Base-by-base conservation (phyloP, 1,284 basidiomycete species). In the Papiliotrema fonsecae region DNA sequence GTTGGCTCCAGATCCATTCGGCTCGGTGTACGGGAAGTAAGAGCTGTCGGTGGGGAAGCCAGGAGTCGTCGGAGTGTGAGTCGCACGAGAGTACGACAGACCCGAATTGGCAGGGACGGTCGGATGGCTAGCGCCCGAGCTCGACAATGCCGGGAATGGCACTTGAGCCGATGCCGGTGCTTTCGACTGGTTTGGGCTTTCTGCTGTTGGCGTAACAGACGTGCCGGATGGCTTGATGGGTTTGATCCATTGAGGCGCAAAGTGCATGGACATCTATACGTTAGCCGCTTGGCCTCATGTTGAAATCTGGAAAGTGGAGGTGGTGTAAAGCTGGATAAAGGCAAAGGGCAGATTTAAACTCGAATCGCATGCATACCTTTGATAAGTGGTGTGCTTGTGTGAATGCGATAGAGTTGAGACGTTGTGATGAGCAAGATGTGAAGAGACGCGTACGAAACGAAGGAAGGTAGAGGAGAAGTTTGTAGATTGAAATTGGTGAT, bases 31-130 rank as follows among this genome's bases (percentile, higher is more conserved):
- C 37, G 77, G 38, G 83, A 80, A 37, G 83, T 82, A 55, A 85
- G 81, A 43, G 84, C 56, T 55, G 35, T 72, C 69, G 27, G 32
- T 34, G 11, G 60, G 55, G 41, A 61, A 57, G n/a, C 52, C 57
- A 9, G 69, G 81, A 31, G 87, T 83, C 41, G 57, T 52, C 18
- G 66, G 67, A 6, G 68, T 65, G 51, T 70, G 67, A 14, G 65
- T 71, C 44, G 67, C 63, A 47, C 67, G 58, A 32, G 88, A 90
- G 76, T 91, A 90, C 41, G 85, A 84, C 14, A 56, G 78, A 70
- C 55, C 78, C 72, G 55, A 62, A 44, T 62, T 57, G 73, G 68
- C 6, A 47, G 56, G 44, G 26, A 55, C 47, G 30, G 51, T 44
- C 40, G 60, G 62, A 6, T 56, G 45, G 27, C 44, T 19, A 7